phyloP scores from a whole-genome alignment of 352 stramenopile genomes.

The Phytophthora ramorum region DNA sequence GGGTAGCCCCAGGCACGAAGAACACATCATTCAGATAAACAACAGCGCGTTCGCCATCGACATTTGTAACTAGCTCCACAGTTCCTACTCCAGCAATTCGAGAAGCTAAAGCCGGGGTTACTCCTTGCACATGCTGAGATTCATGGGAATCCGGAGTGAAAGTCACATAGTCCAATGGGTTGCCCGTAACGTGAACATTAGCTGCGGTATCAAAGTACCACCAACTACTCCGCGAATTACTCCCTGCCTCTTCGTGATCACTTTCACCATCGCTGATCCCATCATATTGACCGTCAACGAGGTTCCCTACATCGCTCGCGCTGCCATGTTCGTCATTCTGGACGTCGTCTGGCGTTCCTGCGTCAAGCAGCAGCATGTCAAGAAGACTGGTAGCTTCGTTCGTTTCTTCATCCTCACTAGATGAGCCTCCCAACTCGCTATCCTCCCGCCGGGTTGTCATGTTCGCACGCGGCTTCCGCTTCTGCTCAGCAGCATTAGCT shows the following conservation, averaged over 20 bases:
- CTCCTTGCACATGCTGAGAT: not conserved
- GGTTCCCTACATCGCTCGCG: no score
- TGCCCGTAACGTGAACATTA: not conserved
- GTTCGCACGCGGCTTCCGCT: not conserved
- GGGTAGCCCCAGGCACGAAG: constrained; percentile 4
- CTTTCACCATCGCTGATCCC: not conserved
- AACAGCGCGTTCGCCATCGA: not conserved
- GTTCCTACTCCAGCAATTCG: constrained; percentile 9
- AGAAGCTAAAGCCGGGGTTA: constrained; percentile 1
- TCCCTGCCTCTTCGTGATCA: not conserved
- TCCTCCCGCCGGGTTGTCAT: not conserved
- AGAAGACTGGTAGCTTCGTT: no score
- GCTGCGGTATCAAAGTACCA: constrained; percentile 13
- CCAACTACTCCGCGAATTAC: constrained; percentile 3
- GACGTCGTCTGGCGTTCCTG: not conserved
- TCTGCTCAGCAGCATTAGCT: constrained; percentile 9
- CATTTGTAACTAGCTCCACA: constrained; percentile 1
- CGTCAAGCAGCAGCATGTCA: no score
- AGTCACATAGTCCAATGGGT: not conserved
- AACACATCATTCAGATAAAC: constrained; percentile 7
- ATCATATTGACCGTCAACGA: no score
- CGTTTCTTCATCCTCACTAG: not conserved
- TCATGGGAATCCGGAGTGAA: not conserved
- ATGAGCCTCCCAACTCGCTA: not conserved
- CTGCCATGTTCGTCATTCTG: no score